phyloP scores from a whole-genome alignment of 768 basidiomycete genomes.

The Tephrocybe sp. region DNA sequence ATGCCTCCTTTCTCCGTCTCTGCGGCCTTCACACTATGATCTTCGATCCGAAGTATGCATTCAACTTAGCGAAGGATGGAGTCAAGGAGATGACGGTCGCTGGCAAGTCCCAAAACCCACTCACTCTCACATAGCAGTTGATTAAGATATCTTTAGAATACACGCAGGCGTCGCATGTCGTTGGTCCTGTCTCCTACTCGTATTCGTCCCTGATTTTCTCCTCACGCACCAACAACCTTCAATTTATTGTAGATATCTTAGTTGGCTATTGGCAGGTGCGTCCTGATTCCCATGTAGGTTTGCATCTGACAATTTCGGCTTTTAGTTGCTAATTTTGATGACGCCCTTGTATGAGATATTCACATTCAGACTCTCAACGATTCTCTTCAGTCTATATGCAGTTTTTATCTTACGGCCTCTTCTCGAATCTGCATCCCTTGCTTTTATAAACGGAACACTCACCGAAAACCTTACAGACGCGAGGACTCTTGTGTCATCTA shows the following conservation, averaged over 20 bases:
- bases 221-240: background rate
- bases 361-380: slow-evolving; percentile 27
- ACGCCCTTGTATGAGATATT: slow-evolving; percentile 21
- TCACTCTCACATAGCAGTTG: background rate
- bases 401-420: slow-evolving; percentile 1
- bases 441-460: slow-evolving; percentile 5
- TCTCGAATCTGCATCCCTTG: background rate
- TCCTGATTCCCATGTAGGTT: background rate
- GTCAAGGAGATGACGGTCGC: slow-evolving; percentile 18
- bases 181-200: background rate
- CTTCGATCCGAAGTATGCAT: slow-evolving; percentile 32
- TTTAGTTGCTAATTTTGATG: slow-evolving; percentile 19
- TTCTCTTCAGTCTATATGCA: slow-evolving; percentile 33
- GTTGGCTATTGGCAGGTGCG: slow-evolving; percentile 34
- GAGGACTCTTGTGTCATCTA: background rate
- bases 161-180: background rate
- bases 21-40: slow-evolving; percentile 34
- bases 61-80: slow-evolving; percentile 36
- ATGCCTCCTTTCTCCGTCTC: slow-evolving; percentile 34
- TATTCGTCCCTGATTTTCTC: background rate
- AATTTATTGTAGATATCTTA: slow-evolving; percentile 3
- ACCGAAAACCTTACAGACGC: slow-evolving; percentile 17
- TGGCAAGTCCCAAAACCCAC: slow-evolving; percentile 21
- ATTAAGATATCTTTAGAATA: background rate
- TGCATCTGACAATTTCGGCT: slow-evolving; percentile 5